Evolutionary conservation across 805 yeast species (phyloP).

Genomic region (Wickerhamiella brachini): DNA sequence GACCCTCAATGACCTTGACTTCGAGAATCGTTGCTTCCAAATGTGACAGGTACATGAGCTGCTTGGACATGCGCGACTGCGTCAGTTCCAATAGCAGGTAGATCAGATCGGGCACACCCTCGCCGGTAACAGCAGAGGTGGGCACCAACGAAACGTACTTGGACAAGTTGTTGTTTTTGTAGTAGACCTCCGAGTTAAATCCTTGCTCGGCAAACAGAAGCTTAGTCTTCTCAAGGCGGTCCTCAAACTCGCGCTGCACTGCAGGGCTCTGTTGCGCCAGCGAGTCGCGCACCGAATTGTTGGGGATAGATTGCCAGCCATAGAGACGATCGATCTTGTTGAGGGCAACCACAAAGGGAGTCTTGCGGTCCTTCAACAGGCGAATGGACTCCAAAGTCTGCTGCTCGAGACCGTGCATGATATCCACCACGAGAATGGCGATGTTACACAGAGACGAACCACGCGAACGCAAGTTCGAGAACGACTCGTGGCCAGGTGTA

Average conservation of each 20-base stretch:
- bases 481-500: slow-evolving; percentile 99
- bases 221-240: slow-evolving; percentile 70
- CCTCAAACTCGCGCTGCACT: slow-evolving; percentile 86
- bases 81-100: slow-evolving; percentile 92
- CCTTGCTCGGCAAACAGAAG: slow-evolving; percentile 95
- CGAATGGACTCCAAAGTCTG: slow-evolving; percentile 92
- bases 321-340: slow-evolving; percentile 96
- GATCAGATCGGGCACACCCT: slow-evolving; percentile 97
- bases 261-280: slow-evolving; percentile 66
- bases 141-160: slow-evolving; percentile 94
- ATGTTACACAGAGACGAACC: slow-evolving; percentile 98
- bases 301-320: slow-evolving; percentile 84
- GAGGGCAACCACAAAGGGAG: slow-evolving; percentile 93
- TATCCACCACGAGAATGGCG: slow-evolving; percentile 95
- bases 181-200: slow-evolving; percentile 90
- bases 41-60: slow-evolving; percentile 86
- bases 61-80: slow-evolving; percentile 97
- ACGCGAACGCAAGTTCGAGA: slow-evolving; percentile 92
- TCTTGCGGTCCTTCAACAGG: slow-evolving; percentile 87
- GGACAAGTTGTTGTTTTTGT: slow-evolving; percentile 85
- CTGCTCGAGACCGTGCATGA: slow-evolving; percentile 98
- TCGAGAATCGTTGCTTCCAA: slow-evolving; percentile 94
- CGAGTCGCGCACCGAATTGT: slow-evolving; percentile 93
- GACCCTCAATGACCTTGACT: slow-evolving; percentile 96
- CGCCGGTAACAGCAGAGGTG: slow-evolving; percentile 98